Evolutionary conservation across 192 early-diverging fungal species (phyloP).

Genomic region (Anaeromyces robustus): DNA sequence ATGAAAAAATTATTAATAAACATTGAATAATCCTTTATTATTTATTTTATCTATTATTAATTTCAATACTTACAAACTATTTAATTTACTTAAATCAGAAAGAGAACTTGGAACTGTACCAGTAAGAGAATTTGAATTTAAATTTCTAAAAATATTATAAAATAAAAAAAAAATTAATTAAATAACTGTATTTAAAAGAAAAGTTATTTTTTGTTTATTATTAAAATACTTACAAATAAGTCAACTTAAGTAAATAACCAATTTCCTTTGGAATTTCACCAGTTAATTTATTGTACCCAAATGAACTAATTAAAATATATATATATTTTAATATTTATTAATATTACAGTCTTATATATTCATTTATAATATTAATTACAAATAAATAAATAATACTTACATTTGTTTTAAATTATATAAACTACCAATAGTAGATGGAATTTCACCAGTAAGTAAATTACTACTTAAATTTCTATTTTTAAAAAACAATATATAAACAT

Average conservation of each 20-base stretch:
- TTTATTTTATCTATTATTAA: no score
- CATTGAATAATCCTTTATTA: no score
- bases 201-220: no score
- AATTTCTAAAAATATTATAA: not conserved
- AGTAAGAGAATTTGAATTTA: not conserved
- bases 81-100: not conserved
- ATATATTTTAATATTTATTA: no score
- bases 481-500: not conserved
- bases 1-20: no score
- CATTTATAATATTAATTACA: no score
- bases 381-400: no score
- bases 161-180: no score
- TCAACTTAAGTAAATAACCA: not conserved
- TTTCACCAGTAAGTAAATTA: not conserved
- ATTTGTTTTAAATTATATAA: not conserved
- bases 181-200: no score
- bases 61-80: not conserved
- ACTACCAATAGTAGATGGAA: not conserved
- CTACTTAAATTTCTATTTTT: not conserved
- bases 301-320: no score
- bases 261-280: not conserved
- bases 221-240: not conserved
- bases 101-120: not conserved
- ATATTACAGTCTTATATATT: no score
- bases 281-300: not conserved